Evolutionary conservation across 2,329 filamentous ascomycete genomes (phyloP), one percentile per base, ranked within the genome.

Genomic region (Fusarium brachygibbosum): DNA sequence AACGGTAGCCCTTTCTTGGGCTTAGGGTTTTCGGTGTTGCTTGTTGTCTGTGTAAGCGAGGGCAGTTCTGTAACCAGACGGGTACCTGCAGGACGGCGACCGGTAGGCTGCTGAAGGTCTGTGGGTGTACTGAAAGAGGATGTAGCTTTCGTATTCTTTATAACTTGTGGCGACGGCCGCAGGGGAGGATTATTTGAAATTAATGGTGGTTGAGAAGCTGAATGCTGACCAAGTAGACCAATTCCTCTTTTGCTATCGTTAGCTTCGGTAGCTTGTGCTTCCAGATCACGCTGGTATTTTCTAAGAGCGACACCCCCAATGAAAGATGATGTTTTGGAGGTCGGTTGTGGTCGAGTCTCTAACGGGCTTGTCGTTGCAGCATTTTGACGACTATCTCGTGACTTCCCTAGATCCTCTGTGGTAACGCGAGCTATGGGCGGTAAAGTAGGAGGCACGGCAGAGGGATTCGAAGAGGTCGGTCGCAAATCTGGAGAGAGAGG

Each of bases 1-100:
- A 88, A 88, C 0, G 87, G 86, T 37, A 88, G 76, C 3, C 85
- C 81, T 68, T 87, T 88, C 68, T 83, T 86, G 29, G 81, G 79
- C 72, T 84, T 86, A n/a, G 76, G 75, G 6, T 78, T 75, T 50
- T 87, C 84, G 13, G 74, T 69, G 17, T 73, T 74, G 23, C 73
- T 63, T 25, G 74, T 68, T 10, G 78, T 71, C n/a, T 75, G 75
- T n/a, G 77, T 65, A 28, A 77, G 53, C 6, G 68, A 58, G 28
- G 78, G 69, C 8, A 81, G 73, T 32, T 86, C 82, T 50, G 76
- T 79, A 32, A 77, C 68, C 56, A 83, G 72, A 50, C 81, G 79
- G 23, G 80, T 75, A 25, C 82, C 82, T 3, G 81, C 74, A 21
- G 82, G 82, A 16, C 85, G 81, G 61, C 83, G 84, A 13, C 81